phyloP scores from a whole-genome alignment of 768 basidiomycete species.

The Trametes cinnabarina region DNA sequence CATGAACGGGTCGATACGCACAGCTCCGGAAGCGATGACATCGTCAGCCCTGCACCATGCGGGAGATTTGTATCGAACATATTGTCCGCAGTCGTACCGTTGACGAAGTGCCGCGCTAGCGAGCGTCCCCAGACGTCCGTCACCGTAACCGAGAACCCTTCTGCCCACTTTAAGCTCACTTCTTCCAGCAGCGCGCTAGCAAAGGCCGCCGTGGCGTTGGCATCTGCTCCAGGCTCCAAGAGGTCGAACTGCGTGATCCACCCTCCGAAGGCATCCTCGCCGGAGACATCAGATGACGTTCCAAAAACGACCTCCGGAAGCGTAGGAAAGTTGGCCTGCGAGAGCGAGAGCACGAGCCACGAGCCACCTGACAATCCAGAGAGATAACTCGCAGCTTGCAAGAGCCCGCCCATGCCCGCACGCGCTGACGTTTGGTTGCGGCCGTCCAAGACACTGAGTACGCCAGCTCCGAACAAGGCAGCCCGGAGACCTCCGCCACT shows the following conservation, averaged over 20 bases:
- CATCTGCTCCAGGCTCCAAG: conserved; percentile 45
- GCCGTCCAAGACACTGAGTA: conserved; percentile 48
- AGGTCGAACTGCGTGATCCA: conserved; percentile 45
- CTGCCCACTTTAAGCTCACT: conserved; percentile 48
- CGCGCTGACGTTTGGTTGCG: conserved; percentile 42
- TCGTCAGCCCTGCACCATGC: conserved; percentile 73
- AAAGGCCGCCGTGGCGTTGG: conserved; percentile 53
- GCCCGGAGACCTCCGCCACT: conserved; percentile 61
- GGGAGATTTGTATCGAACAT: conserved; percentile 57
- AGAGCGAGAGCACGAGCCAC: conserved; percentile 63
- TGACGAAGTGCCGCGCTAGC: conserved; percentile 72
- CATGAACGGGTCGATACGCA: conserved; percentile 11
- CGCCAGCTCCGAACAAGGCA: conserved; percentile 51
- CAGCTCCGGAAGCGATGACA: conserved; percentile 51
- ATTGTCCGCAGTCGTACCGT: conserved; percentile 55
- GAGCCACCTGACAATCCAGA: conserved; percentile 60
- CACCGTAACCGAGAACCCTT: conserved; percentile 32
- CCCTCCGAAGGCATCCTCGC: conserved; percentile 55
- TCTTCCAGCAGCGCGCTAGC: conserved; percentile 58
- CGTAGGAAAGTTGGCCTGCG: conserved; percentile 62
- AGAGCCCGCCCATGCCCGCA: conserved; percentile 47
- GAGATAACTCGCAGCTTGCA: conserved; percentile 53
- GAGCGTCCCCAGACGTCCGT: conserved; percentile 65
- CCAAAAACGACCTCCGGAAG: conserved; percentile 60
- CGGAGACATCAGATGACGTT: conserved; percentile 44